Evolutionary conservation across 257 asterid genomes (phyloP), one percentile per base, ranked within the genome.

Genomic region (Mentha longifolia): DNA sequence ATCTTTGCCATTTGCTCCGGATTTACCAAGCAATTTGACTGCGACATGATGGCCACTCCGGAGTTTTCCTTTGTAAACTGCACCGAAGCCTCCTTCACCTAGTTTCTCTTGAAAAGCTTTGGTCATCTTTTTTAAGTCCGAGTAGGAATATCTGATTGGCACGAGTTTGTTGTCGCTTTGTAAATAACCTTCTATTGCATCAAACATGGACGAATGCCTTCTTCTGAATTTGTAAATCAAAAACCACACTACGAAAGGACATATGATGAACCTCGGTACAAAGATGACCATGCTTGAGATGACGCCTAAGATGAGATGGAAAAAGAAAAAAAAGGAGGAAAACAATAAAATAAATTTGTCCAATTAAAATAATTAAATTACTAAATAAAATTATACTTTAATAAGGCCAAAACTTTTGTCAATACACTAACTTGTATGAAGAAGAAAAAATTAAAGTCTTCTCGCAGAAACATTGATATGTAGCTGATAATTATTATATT

Each of bases 31-130:
- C 11, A 81, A 10, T 50, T 81, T 81, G 16, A 78, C 83, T 2
- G 83, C 83, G 3, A 67, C 76, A 42, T 74, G 46, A 31, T 16
- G 45, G 6, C 85, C 83, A 15, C 85, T 72, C 47, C 62, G 72
- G 15, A 78, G 81, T 47, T 45, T 78, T 31, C 81, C 85, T 72
- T 78, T 78, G 45, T 74, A 78, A 17, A 81, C 72, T 13, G 66
- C 41, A 39, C 81, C 81, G 1, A 15, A 75, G 0, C 86, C 83
- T 50, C 79, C 83, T 64, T 74, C 67, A 2, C 86, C 83, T 19
- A 81, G 35, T 55, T 72, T 78, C 2, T 75, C 68, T 49, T 14
- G 75, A 73, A 81, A 72, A 6, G 58, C 37, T 58, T 9, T 67
- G 1, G 79, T 78, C 67, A 72, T 67, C 19, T 61, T 68, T 49